Base-by-base conservation (phyloP, 768 basidiomycete species). In the Clathrus columnatus region DNA sequence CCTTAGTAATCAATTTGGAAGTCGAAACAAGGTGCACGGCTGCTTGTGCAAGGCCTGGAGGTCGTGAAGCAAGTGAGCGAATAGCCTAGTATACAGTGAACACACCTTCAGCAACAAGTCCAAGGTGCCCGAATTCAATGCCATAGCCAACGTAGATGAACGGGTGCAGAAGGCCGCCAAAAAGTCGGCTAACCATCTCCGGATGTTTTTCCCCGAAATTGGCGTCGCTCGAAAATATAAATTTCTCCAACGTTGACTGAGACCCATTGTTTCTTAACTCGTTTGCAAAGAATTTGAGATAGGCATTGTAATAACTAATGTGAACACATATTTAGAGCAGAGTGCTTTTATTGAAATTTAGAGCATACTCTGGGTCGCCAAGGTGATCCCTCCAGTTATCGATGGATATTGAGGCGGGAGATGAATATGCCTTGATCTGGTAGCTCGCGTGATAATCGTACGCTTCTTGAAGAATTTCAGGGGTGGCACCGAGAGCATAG, bases 121-220 rank as follows among this genome's bases (percentile, higher is more conserved):
- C 85, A 6, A 78, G 74, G 20, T 83, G 55, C 14, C 73, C 71
- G 57, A 85, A 85, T 63, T 87, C 85, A 2, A 75, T 65, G 2
- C 83, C 84, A 64, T 79, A 78, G 14, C 82, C 84, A 2, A 69
- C 60, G 60, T 86, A 82, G 45, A 87, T 85, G 41, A 85, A 54
- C 0, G 85, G 80, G 61, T 88, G 85, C 4, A 87, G 24, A 7
- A 84, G 62, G 2, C 57, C 57, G 5, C 42, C 54, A 27, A 55
- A 21, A 20, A 55, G 16, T 46, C 61, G 53, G 29, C 43, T 44
- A 23, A 60, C 59, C 48, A 32, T 60, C 51, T 44, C 65, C 64
- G 58, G 72, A 65, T 2, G 70, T 62, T 66, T 10, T 61, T 67
- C 63, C 10, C 67, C 71, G 44, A 74, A 68, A 55, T 85, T 85